phyloP scores from a whole-genome alignment of 176 grass and related monocot genomes.

The Alloteropsis semialata region DNA sequence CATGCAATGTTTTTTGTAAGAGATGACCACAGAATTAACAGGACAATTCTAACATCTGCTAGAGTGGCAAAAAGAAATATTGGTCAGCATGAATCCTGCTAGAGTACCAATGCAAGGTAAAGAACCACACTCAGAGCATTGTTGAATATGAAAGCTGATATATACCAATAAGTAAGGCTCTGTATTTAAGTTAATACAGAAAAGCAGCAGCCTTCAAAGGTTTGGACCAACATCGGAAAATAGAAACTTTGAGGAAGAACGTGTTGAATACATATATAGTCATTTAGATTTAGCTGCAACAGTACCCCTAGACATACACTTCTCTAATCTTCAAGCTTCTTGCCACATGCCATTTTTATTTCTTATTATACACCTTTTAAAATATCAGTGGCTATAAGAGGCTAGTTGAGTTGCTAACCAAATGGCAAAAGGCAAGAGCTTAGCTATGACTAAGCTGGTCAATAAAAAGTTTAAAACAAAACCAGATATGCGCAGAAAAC shows the following conservation, averaged over 20 bases:
- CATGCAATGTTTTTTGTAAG: constrained; percentile 7
- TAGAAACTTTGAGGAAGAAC: background rate
- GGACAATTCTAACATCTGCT: background rate
- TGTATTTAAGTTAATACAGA: background rate
- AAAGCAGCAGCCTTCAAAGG: background rate
- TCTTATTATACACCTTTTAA: background rate
- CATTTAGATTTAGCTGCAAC: background rate
- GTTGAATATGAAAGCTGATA: background rate
- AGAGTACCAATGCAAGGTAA: background rate
- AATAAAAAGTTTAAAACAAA: background rate
- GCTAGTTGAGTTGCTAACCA: background rate
- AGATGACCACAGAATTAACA: background rate
- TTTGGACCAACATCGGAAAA: background rate
- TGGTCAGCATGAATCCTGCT: background rate
- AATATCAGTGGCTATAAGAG: background rate
- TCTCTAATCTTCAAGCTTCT: background rate
- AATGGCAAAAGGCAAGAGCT: background rate
- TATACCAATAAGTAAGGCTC: background rate
- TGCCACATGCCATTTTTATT: background rate
- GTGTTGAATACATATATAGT: background rate
- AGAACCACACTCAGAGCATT: background rate
- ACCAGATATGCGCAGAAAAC: background rate
- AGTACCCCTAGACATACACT: constrained; percentile 17
- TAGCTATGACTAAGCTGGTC: background rate
- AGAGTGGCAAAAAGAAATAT: background rate